phyloP scores from a whole-genome alignment of 495 filamentous ascomycete species.

The Copromyces sp. region DNA sequence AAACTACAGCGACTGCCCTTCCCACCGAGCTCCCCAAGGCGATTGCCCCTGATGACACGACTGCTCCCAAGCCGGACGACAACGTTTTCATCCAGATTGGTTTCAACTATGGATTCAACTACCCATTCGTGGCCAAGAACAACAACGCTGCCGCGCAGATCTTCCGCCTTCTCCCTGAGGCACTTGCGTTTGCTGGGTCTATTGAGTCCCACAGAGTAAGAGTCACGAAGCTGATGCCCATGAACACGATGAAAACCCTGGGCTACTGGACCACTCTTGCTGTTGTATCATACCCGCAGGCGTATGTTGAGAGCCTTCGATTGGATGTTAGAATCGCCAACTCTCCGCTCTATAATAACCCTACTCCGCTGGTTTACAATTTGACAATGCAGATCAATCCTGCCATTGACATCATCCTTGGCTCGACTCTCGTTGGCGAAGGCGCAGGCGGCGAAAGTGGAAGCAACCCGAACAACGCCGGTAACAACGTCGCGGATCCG shows the following conservation, averaged over 20 bases:
- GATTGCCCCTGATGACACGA: slow-evolving; percentile 49
- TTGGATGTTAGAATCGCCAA: slow-evolving; percentile 57
- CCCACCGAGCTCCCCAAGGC: slow-evolving; percentile 59
- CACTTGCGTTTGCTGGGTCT: slow-evolving; percentile 56
- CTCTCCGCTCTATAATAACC: slow-evolving; percentile 63
- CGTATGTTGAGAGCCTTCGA: slow-evolving; percentile 50
- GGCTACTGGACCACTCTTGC: slow-evolving; percentile 82
- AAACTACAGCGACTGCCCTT: slow-evolving; percentile 36
- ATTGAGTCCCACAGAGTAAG: slow-evolving; percentile 40
- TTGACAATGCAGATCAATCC: slow-evolving; percentile 78
- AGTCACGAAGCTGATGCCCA: slow-evolving; percentile 67
- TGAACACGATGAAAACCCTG: slow-evolving; percentile 56
- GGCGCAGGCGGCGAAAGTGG: slow-evolving; percentile 17
- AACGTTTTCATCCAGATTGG: slow-evolving; percentile 69
- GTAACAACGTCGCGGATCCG: slow-evolving; percentile 21
- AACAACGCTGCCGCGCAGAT: slow-evolving; percentile 71
- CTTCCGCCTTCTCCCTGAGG: slow-evolving; percentile 68
- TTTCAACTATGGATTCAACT: slow-evolving; percentile 71
- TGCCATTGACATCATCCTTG: slow-evolving; percentile 65
- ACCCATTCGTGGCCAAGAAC: slow-evolving; percentile 63
- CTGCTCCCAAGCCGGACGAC: slow-evolving; percentile 42
- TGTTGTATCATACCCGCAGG: slow-evolving; percentile 58
- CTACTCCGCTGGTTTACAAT: slow-evolving; percentile 45
- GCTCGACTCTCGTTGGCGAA: slow-evolving; percentile 33
- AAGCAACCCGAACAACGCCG: slow-evolving; percentile 11